Evolutionary conservation across 257 asterid species (phyloP), one percentile per base, ranked within the genome.

Genomic region (Solanum dulcamara): DNA sequence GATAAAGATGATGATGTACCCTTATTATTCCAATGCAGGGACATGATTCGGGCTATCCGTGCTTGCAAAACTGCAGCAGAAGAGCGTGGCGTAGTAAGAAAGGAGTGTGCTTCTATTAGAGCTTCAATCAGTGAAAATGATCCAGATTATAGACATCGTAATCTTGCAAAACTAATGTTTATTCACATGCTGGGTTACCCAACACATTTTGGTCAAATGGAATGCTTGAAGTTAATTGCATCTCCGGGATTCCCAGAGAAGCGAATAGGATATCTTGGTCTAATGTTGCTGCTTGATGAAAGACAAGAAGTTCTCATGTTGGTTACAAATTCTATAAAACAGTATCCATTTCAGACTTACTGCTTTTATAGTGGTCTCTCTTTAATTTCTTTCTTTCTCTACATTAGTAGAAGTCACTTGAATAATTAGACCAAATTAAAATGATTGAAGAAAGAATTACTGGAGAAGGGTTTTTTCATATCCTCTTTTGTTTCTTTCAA

Each of bases 131-230:
- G 99, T 82, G 98, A 95, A 88, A 93, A 94, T 83, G 98, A 94
- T 88, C 96, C 92, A 74, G 97, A 93, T 85, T 94, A 92, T 84
- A 92, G 93, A 88, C 99, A 94, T 89, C 98, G 98, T 38, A 97
- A 97, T 90, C 90, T 97, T 91, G 98, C 99, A 59, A 97, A 97
- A 91, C 99, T 97, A 92, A 97, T 97, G 99, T 97, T 95, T 88
- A 95, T 97, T 88, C 98, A 97, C 94, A 97, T 97, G 99, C 98
- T 97, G 87, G 99, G 99, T 81, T 97, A 95, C 87, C 98, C 98
- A 35, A 97, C 99, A 48, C 99, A 97, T 91, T 97, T 97, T 86
- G 99, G 99, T 91, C 99, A 95, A 91, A 97, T 95, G 99, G 99
- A 97, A 92, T 97, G 99, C 91, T 89, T 97, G 84, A 95, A 95